Conservation (phyloP, 2,329 filamentous ascomycete species). For the Furcasterigmium sp. region DNA sequence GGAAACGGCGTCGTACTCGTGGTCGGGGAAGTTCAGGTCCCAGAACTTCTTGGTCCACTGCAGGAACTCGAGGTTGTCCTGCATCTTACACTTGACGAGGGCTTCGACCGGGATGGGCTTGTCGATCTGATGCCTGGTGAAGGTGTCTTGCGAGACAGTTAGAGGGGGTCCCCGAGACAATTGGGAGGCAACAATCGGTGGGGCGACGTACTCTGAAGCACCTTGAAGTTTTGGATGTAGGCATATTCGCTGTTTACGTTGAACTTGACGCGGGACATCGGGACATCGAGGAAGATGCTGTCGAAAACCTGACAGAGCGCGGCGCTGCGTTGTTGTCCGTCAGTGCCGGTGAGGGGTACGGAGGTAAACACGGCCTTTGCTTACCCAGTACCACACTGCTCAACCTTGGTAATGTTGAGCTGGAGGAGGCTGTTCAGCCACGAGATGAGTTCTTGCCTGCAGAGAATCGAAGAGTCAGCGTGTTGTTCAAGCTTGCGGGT, state of each 20-base stretch:
- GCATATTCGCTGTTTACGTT: slow-evolving; percentile 96
- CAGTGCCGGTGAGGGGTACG: slow-evolving; percentile 6
- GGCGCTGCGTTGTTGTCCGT: slow-evolving; percentile 51
- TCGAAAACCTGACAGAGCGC: slow-evolving; percentile 97
- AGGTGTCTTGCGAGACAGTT: slow-evolving; percentile 54
- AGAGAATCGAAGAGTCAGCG: slow-evolving; percentile 3
- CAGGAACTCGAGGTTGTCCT: slow-evolving; percentile 98
- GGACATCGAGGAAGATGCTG: slow-evolving; percentile 93
- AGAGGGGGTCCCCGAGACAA: no score
- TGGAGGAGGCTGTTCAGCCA: slow-evolving; percentile 98
- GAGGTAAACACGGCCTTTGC: slow-evolving; percentile 30
- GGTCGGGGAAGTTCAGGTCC: slow-evolving; percentile 96
- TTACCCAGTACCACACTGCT: slow-evolving; percentile 98
- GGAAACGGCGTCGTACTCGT: slow-evolving; percentile 87
- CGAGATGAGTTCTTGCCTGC: slow-evolving; percentile 88
- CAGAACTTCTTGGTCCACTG: slow-evolving; percentile 97
- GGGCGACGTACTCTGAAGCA: slow-evolving; percentile 75
- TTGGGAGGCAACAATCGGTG: no score
- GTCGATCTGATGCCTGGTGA: slow-evolving; percentile 82
- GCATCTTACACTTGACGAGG: slow-evolving; percentile 98
- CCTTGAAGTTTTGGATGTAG: slow-evolving; percentile 97
- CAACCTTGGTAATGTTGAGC: slow-evolving; percentile 96
- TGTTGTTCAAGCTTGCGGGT: no score
- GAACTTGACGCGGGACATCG: slow-evolving; percentile 96
- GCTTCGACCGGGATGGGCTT: slow-evolving; percentile 83